Conservation (phyloP, 1,284 basidiomycete genomes). For the Anthracocystis walkeri region DNA sequence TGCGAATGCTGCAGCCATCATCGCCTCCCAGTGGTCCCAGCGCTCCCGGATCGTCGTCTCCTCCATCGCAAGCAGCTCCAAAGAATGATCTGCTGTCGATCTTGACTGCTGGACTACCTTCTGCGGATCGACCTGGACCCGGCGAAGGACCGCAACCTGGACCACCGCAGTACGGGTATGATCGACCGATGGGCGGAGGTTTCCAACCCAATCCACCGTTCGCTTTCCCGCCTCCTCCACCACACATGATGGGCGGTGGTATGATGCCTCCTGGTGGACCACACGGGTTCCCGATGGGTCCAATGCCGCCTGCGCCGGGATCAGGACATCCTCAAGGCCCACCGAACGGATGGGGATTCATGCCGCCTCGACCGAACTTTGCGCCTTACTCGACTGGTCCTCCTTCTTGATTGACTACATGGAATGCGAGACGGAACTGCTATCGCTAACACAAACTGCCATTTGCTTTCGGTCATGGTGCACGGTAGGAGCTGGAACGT, state of each 20-base stretch:
- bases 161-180: constrained; percentile 17
- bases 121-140: constrained; percentile 8
- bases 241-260: constrained; percentile 37
- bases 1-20: constrained; percentile 38
- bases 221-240: constrained; percentile 38
- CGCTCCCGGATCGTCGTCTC: constrained; percentile 17
- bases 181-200: constrained; percentile 20
- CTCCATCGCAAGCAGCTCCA: constrained; percentile 20
- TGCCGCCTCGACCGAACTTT: constrained; percentile 31
- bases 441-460: background rate
- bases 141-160: constrained; percentile 23
- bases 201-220: constrained; percentile 33
- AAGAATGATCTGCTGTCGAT: constrained; percentile 53
- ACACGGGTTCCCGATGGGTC: constrained; percentile 39
- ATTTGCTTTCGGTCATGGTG: background rate
- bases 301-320: constrained; percentile 21
- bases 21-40: constrained; percentile 10
- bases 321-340: constrained; percentile 26
- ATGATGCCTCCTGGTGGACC: constrained; percentile 37
- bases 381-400: constrained; percentile 47
- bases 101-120: constrained; percentile 31
- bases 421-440: no score
- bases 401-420: constrained; percentile 18
- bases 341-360: constrained; percentile 25
- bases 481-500: constrained; percentile 44